A percentile compares a stretch with the other conserved stretches of the same genome.
Conservation (phyloP, 2,329 filamentous ascomycete species). For the Remersonia thermophila region DNA sequence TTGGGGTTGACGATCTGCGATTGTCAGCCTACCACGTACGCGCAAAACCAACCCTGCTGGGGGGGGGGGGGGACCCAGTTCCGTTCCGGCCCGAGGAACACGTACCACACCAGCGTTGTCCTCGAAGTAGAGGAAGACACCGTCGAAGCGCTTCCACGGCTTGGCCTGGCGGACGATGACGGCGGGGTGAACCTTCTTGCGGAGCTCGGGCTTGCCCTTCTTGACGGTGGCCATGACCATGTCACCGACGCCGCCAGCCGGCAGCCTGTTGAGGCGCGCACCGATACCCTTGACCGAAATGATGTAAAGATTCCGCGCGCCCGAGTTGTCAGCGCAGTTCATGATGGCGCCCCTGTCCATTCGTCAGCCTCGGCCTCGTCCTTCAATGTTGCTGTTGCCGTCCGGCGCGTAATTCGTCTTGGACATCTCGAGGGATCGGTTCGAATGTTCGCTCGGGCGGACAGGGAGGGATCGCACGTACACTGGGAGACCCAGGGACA, state of each 20-base stretch:
- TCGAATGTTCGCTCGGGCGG: slow-evolving; percentile 2
- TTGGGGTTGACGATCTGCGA: slow-evolving; percentile 96
- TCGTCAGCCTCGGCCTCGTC: slow-evolving; percentile 15
- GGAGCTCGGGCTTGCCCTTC: slow-evolving; percentile 99
- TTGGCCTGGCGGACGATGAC: slow-evolving; percentile 98
- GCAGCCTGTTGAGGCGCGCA: slow-evolving; percentile 93
- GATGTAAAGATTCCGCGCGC: slow-evolving; percentile 98
- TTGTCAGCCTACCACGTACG: slow-evolving; percentile 24
- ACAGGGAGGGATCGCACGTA: slow-evolving; percentile 44
- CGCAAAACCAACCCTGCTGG: too few species aligned
- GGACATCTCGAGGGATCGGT: slow-evolving; percentile 5
- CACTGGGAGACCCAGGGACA: slow-evolving; percentile 99
- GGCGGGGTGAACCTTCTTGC: slow-evolving; percentile 99
- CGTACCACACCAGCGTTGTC: slow-evolving; percentile 98
- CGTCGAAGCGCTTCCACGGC: slow-evolving; percentile 97
- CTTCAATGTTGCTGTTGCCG: too few species aligned
- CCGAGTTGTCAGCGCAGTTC: slow-evolving; percentile 99
- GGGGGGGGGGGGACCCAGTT: too few species aligned
- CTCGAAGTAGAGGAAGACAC: slow-evolving; percentile 99
- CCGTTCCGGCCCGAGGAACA: slow-evolving; percentile 22
- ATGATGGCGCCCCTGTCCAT: slow-evolving; percentile 80
- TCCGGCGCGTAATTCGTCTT: slow-evolving; percentile 9
- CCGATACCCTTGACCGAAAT: slow-evolving; percentile 99
- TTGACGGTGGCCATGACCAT: slow-evolving; percentile 99
- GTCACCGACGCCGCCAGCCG: slow-evolving; percentile 94